Evolutionary conservation across 2,329 filamentous ascomycete genomes (phyloP).

Genomic region (Epichloe uncinata): DNA sequence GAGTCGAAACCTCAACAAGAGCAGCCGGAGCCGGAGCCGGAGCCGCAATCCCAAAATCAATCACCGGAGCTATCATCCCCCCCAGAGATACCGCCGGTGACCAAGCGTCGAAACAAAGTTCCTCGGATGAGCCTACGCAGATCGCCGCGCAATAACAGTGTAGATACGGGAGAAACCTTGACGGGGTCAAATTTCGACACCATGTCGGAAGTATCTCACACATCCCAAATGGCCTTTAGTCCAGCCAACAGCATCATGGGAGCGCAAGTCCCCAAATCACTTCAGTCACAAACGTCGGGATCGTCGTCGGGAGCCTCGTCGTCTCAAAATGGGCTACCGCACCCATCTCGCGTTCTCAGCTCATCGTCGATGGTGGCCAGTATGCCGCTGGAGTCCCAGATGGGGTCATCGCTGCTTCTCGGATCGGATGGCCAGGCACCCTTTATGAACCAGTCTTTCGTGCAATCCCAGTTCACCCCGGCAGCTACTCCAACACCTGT

Average conservation of each 20-base stretch:
- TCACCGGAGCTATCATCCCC: conserved; percentile 1
- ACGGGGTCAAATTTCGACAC: conserved; percentile 11
- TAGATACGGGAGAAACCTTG: conserved; percentile 11
- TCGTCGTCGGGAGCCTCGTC: conserved; percentile 6
- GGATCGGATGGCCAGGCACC: conserved; percentile 23
- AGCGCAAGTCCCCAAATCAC: conserved; percentile 10
- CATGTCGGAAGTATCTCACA: conserved; percentile 12
- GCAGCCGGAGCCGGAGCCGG: background rate
- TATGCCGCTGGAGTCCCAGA: conserved; percentile 21
- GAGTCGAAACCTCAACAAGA: conserved; percentile 21
- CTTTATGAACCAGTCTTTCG: conserved; percentile 21
- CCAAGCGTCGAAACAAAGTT: background rate
- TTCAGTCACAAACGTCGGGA: conserved; percentile 11
- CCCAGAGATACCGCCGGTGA: background rate
- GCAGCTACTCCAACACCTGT: conserved; percentile 12
- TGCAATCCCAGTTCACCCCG: conserved; percentile 16
- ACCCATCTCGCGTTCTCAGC: conserved; percentile 13
- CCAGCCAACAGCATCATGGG: conserved; percentile 9
- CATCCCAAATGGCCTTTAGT: conserved; percentile 13
- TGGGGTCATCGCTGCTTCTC: conserved; percentile 26
- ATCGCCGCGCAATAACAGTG: conserved; percentile 7
- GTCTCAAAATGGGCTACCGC: conserved; percentile 9
- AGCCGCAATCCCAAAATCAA: background rate
- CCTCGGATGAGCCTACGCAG: conserved; percentile 8
- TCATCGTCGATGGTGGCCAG: conserved; percentile 10